Evolutionary conservation across 108 stramenopile genomes (phyloP), one percentile per base, ranked within the genome.

Genomic region (Licmophora abbreviata): DNA sequence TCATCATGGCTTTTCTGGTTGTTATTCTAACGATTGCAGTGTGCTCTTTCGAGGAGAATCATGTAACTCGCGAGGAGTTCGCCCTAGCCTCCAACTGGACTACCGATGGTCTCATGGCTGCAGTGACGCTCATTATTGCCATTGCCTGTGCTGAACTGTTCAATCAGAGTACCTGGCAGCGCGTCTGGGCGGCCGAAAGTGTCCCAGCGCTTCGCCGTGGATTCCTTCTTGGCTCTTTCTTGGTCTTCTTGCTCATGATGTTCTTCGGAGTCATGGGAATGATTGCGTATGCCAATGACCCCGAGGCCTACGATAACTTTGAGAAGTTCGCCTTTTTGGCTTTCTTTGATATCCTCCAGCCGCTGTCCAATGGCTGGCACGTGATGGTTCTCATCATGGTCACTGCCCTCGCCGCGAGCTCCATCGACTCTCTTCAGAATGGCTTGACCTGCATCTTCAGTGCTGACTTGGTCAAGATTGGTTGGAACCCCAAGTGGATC

Each of bases 221-320:
- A 8, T 87, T 87, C 50, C 27, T 44, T 14, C n/a, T 54, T 38
- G 85, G 85, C 40, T 48, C 55, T 40, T 31, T 68, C 44, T 24
- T 74, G 20, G 68, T 87, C 23, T 81, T 81, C 49, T 47, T 83
- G 8, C 59, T 87, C 51, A 87, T 87, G 76, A 70, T 81, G 73
- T 87, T 87, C 65, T 87, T 87, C 48, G 85, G 85, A 24, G 64
- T 87, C 56, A 87, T 87, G 81, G 85, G 79, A 9, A 87, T 83
- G 78, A 68, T 83, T 56, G 69, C 76, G 10, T 82, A 77, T 65
- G 79, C 84, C 45, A 74, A 77, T 29, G 79, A 85, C 51, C 80
- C 84, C 17, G 52, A 49, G 21, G 58, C 69, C 17, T 85, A 76
- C 48, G 66, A 76, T 32, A 62, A 55, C 52, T 73, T 52, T 38